Evolutionary conservation across 768 basidiomycete species (phyloP), one percentile per base, ranked within the genome.

Genomic region (Leccinellum luteum): DNA sequence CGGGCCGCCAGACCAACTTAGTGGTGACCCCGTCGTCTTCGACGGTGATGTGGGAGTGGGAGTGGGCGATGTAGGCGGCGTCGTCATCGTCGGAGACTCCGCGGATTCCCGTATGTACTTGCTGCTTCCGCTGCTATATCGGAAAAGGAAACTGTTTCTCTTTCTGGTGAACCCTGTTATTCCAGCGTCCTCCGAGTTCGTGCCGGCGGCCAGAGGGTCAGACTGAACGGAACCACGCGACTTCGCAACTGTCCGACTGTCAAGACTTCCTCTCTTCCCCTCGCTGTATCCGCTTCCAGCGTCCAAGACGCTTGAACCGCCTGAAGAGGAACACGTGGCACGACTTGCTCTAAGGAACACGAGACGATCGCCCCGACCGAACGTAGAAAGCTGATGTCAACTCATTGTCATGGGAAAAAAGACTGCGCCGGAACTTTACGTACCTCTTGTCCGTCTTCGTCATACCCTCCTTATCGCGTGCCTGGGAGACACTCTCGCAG

Each of bases 311-410:
- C 57, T 57, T 4, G 57, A 65, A 12, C 48, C 21, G 1, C 54
- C 51, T 3, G 66, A 60, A 14, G 66, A 41, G 38, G 38, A 66
- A 6, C 19, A 60, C 28, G 59, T 63, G 47, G 48, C 51, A 15
- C 27, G 52, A 48, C 56, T 66, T 2, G 28, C n/a, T 41, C 65
- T 66, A 55, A 41, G 54, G 13, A 50, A 34, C 25, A 4, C 38
- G 19, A n/a, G 9, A 41, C 10, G 6, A 32, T 3, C 21, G 23
- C 44, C 3, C 38, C 38, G 38, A 41, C 35, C 38, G 9, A n/a
- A 35, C 13, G 8, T 19, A 34, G 38, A 13, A n/a, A 13, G 41
- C 35, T n/a, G 15, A 51, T 10, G 13, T 27, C 48, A 31, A 45
- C 23, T 19, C 9, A 1, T 27, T 5, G 45, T 30, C 47, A 49